A percentile compares a stretch with the other conserved stretches of the same genome.
Conservation (phyloP, 1,139 yeast genomes). For the Taphrina confusa region DNA sequence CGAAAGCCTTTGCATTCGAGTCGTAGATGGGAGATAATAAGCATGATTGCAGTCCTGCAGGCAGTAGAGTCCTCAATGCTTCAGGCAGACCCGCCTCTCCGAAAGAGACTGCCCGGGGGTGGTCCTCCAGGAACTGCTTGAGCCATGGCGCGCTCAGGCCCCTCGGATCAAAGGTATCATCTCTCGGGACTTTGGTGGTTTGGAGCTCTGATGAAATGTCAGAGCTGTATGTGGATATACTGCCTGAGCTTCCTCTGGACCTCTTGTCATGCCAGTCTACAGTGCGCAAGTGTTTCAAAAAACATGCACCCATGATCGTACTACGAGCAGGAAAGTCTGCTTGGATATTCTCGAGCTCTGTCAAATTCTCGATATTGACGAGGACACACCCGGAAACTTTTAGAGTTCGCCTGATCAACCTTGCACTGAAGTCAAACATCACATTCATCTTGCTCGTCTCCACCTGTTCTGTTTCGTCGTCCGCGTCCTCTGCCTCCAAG, state of each 20-base stretch:
- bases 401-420: conserved; percentile 11
- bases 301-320: conserved; percentile 26
- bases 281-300: conserved; percentile 11
- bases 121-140: conserved; percentile 18
- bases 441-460: conserved; percentile 19
- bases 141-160: conserved; percentile 23
- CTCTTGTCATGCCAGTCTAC: conserved; percentile 1
- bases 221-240: background rate
- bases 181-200: background rate
- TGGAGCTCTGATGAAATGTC: background rate
- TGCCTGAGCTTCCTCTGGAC: background rate
- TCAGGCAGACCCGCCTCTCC: background rate
- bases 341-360: conserved; percentile 11
- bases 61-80: conserved; percentile 1
- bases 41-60: conserved; percentile 7
- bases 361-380: conserved; percentile 15
- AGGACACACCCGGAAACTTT: conserved; percentile 12
- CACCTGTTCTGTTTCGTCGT: conserved; percentile 12
- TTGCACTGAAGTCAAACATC: conserved; percentile 19
- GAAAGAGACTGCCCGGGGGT: conserved; percentile 6
- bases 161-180: conserved; percentile 6
- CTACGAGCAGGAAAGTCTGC: conserved; percentile 17
- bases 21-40: conserved; percentile 16
- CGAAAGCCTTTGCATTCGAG: conserved; percentile 16
- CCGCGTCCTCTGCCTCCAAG: conserved; percentile 24